Percentiles rank a stretch among this genome's conserved stretches.
Evolutionary conservation across 192 early-diverging fungal species (phyloP).

Genomic region (Coemansia biformis): DNA sequence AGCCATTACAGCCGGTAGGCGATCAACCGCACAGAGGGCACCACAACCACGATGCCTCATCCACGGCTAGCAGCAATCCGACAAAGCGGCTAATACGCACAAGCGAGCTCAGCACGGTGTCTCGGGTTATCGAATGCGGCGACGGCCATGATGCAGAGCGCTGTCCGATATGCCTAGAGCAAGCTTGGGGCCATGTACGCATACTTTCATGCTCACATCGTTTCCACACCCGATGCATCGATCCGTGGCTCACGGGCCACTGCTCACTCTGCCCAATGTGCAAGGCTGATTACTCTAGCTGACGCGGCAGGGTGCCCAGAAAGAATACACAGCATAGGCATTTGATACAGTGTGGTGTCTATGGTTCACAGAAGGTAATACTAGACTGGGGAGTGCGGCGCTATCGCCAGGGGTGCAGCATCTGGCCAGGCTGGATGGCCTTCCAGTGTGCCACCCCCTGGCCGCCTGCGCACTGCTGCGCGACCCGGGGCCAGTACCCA

Average conservation of each 20-base stretch:
- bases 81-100: background rate
- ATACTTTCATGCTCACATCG: constrained; percentile 29
- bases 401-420: no score
- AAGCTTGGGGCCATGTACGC: constrained; percentile 8
- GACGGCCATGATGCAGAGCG: background rate
- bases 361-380: no score
- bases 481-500: no score
- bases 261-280: constrained; percentile 40
- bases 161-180: constrained; percentile 35
- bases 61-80: background rate
- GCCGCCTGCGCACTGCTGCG: no score
- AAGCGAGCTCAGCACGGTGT: constrained; percentile 12
- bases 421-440: no score
- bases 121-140: constrained; percentile 3
- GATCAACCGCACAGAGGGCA: no score
- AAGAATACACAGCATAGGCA: no score
- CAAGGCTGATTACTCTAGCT: constrained; percentile 10
- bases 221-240: constrained; percentile 45
- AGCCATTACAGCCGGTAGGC: no score
- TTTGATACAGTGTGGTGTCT: no score
- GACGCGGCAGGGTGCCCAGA: no score
- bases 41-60: constrained; percentile 1
- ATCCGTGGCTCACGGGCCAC: constrained; percentile 40
- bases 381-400: no score
- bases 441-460: no score